Percentiles rank a stretch among this genome's conserved stretches.
Conservation (phyloP, 2,329 filamentous ascomycete species). For the Diaporthe sp. region DNA sequence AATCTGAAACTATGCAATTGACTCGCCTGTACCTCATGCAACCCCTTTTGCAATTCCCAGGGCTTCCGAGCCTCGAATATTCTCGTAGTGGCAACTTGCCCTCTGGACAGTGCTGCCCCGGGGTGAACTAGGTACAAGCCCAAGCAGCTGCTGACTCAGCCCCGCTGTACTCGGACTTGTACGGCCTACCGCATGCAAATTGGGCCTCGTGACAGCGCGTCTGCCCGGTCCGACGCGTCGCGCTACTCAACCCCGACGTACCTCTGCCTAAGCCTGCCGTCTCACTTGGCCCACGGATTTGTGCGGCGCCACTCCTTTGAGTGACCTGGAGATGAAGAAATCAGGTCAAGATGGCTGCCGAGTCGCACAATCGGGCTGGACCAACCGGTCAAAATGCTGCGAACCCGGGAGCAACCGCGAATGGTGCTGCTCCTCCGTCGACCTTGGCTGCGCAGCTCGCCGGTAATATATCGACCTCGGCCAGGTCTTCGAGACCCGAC, state of each 20-base stretch:
- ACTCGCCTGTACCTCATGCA: neutral
- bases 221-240: constrained; percentile 33
- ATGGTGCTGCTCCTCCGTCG: constrained; percentile 72
- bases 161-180: neutral
- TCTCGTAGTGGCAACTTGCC: neutral
- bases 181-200: neutral
- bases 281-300: neutral
- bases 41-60: too few relatives aligned
- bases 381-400: constrained; percentile 31
- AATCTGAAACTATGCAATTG: neutral
- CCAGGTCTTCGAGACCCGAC: constrained; percentile 72
- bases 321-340: constrained; percentile 24
- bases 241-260: neutral
- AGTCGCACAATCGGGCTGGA: constrained; percentile 23
- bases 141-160: constrained; percentile 6
- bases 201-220: constrained; percentile 34
- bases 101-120: neutral
- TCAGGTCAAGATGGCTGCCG: constrained; percentile 35
- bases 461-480: constrained; percentile 79
- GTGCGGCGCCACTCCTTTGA: constrained; percentile 25
- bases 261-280: neutral
- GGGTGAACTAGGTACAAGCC: neutral
- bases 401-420: constrained; percentile 34
- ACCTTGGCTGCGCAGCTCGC: constrained; percentile 91
- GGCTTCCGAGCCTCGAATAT: neutral